Evolutionary conservation across 2,329 filamentous ascomycete species (phyloP).

Genomic region (Tolypocladium ophioglossoides): DNA sequence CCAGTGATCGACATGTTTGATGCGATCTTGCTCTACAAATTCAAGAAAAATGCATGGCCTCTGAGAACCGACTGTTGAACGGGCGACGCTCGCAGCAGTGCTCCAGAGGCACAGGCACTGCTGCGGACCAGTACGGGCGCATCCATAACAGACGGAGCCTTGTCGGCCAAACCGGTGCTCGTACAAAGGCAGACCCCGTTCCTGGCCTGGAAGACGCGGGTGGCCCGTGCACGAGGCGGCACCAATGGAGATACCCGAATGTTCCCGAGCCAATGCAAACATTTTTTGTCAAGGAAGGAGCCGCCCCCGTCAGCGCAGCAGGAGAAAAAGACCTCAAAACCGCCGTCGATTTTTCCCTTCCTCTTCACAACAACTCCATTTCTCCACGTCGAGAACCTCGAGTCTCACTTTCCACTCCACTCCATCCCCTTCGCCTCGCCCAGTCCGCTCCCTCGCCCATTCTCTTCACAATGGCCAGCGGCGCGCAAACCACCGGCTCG

Average conservation of each 20-base stretch:
- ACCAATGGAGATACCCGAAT: not conserved
- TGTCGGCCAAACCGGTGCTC: not conserved
- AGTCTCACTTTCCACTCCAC: conserved; percentile 1
- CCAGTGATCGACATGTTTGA: too few species aligned
- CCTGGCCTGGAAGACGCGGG: not conserved
- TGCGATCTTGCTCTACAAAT: too few species aligned
- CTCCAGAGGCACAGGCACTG: too few species aligned
- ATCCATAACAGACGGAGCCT: too few species aligned
- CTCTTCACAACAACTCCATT: conserved; percentile 5
- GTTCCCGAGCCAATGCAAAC: not conserved
- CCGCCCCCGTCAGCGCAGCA: not conserved
- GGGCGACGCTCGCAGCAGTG: too few species aligned
- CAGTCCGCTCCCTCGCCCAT: not conserved
- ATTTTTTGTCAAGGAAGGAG: not conserved
- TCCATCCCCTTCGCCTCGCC: not conserved
- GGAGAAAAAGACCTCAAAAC: conserved; percentile 2
- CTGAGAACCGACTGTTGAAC: not conserved
- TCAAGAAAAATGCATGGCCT: too few species aligned
- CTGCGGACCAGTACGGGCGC: too few species aligned
- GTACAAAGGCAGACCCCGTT: not conserved
- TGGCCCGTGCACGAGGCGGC: not conserved
- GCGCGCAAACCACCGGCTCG: conserved; percentile 25
- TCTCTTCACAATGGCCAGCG: conserved; percentile 32
- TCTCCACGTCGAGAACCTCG: conserved; percentile 17
- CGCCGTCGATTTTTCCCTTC: not conserved